phyloP scores from a whole-genome alignment of 495 filamentous ascomycete genomes.

The Hypoxylon perforatum region DNA sequence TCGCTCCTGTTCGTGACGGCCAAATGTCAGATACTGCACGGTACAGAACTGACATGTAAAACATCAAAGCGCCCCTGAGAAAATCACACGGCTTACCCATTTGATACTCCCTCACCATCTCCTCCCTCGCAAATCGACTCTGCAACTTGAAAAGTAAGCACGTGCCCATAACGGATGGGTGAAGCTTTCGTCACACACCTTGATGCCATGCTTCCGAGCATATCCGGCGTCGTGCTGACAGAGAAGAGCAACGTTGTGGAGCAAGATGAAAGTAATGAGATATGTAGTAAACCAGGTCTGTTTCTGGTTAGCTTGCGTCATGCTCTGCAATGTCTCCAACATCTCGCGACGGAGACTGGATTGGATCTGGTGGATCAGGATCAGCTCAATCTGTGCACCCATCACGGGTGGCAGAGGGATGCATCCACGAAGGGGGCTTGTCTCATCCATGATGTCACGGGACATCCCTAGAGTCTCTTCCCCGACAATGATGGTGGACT shows the following conservation, averaged over 20 bases:
- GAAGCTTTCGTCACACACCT: constrained; percentile 49
- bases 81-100: constrained; percentile 50
- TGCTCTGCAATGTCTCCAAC: constrained; percentile 66
- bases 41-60: constrained; percentile 3
- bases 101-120: constrained; percentile 63
- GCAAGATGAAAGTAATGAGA: constrained; percentile 66
- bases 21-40: constrained; percentile 27
- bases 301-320: constrained; percentile 65
- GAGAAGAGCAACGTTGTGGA: constrained; percentile 68
- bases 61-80: constrained; percentile 5
- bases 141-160: constrained; percentile 45
- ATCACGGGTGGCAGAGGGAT: constrained; percentile 69
- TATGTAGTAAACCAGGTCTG: constrained; percentile 69
- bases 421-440: constrained; percentile 60
- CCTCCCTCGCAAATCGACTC: constrained; percentile 61
- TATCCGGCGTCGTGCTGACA: constrained; percentile 67
- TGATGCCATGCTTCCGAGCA: constrained; percentile 63
- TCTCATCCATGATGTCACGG: constrained; percentile 58
- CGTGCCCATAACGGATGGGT: not conserved
- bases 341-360: constrained; percentile 64
- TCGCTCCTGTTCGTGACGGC: constrained; percentile 56
- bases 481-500: constrained; percentile 65
- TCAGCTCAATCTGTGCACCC: constrained; percentile 68
- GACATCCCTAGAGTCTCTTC: constrained; percentile 65
- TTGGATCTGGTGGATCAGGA: constrained; percentile 67